Conservation (phyloP, 805 yeast genomes). For the Candida multigemmis region DNA sequence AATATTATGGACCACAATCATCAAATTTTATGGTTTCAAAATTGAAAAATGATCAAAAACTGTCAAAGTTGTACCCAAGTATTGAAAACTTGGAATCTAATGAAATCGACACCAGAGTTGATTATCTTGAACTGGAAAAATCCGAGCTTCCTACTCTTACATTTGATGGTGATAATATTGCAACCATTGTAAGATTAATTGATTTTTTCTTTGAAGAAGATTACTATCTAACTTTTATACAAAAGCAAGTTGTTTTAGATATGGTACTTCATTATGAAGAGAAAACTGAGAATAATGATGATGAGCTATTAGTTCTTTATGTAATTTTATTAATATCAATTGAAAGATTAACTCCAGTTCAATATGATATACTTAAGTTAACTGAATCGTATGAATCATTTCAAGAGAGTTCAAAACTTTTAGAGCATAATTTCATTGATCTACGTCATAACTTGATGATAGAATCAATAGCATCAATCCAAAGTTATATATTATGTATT, state of each 20-base stretch:
- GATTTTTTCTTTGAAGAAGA: conserved; percentile 33
- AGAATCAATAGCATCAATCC: conserved; percentile 40
- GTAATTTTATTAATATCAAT: conserved; percentile 36
- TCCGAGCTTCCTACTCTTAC: conserved; percentile 7
- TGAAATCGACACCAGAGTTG: too few species aligned
- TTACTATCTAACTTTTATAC: conserved; percentile 33
- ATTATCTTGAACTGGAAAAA: conserved; percentile 7
- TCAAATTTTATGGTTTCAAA: conserved; percentile 37
- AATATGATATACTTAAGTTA: conserved; percentile 7
- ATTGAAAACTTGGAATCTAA: too few species aligned
- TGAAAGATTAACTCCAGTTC: conserved; percentile 24
- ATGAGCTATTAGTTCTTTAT: conserved; percentile 36
- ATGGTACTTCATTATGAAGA: conserved; percentile 27
- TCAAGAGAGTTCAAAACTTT: conserved; percentile 8
- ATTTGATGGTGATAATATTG: conserved; percentile 16
- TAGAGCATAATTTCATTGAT: conserved; percentile 33
- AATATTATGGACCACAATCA: conserved; percentile 46
- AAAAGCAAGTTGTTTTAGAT: conserved; percentile 18
- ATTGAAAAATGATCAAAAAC: conserved; percentile 8
- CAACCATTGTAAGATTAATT: conserved; percentile 24
- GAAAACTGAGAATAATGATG: conserved; percentile 28
- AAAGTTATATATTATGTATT: conserved; percentile 41
- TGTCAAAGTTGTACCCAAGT: conserved; percentile 2
- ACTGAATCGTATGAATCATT: conserved; percentile 2
- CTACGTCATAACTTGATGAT: conserved; percentile 37